These are phyloP conservation scores for Nigrospora osmanthi DNA, from an alignment of 2,329 filamentous ascomycete species.

Conservation along the genomic window DNA sequence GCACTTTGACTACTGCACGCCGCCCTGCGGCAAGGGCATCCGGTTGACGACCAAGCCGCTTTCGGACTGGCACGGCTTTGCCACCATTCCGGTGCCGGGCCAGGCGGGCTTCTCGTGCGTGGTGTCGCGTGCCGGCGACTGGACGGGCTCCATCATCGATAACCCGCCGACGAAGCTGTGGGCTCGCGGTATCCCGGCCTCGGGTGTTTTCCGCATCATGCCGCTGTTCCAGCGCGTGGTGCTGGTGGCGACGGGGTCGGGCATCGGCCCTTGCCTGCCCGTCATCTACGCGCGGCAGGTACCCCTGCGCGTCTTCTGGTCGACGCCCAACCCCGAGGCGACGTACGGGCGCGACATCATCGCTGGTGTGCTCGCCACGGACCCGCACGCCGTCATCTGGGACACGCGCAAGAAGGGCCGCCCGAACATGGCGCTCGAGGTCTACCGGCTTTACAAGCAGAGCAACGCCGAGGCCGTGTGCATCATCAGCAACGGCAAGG, in stretches of 20 bases:
- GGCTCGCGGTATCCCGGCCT: slow-evolving; percentile 61
- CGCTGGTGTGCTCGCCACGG: slow-evolving; percentile 43
- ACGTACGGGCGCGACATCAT: slow-evolving; percentile 57
- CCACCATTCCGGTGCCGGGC: slow-evolving; percentile 47
- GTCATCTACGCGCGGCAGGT: slow-evolving; percentile 45
- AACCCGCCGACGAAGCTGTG: slow-evolving; percentile 56
- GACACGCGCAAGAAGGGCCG: slow-evolving; percentile 55
- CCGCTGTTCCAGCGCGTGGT: slow-evolving; percentile 58
- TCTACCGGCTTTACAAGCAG: slow-evolving; percentile 46
- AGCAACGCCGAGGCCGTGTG: slow-evolving; percentile 62
- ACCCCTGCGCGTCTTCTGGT: slow-evolving; percentile 60
- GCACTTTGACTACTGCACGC: slow-evolving; percentile 57
- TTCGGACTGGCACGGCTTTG: slow-evolving; percentile 70
- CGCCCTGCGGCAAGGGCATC: slow-evolving; percentile 47
- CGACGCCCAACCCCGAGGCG: slow-evolving; percentile 48
- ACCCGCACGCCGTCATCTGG: slow-evolving; percentile 58
- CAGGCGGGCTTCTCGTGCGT: slow-evolving; percentile 58
- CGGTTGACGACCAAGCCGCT: slow-evolving; percentile 58
- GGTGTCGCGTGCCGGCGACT: slow-evolving; percentile 70
- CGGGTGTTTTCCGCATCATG: slow-evolving; percentile 61
- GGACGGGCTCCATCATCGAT: slow-evolving; percentile 59
- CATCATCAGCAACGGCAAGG: slow-evolving; percentile 62
- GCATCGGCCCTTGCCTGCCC: slow-evolving; percentile 63
- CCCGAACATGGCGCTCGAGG: slow-evolving; percentile 44
- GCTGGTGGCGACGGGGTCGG: slow-evolving; percentile 65